Evolutionary conservation across 345 rosid genomes (phyloP).

Genomic region (Camelina neglecta): DNA sequence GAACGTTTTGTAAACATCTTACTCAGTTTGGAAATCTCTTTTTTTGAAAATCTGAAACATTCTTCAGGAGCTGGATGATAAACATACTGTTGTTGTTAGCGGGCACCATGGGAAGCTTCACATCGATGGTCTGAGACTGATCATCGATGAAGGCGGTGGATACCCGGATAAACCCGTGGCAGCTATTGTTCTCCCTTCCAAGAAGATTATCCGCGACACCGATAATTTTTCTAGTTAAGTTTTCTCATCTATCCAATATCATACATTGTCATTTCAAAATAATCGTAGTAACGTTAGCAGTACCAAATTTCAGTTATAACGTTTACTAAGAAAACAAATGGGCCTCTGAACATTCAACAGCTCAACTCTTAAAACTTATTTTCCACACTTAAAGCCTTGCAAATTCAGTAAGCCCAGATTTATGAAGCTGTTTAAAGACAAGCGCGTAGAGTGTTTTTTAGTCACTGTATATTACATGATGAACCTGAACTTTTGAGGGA

Average conservation of each 20-base stretch:
- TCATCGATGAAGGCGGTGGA: constrained; percentile 91
- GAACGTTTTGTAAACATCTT: constrained; percentile 9
- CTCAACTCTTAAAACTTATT: background rate
- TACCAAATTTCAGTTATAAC: background rate
- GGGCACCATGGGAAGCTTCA: constrained; percentile 88
- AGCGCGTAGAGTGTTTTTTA: background rate
- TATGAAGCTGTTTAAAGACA: background rate
- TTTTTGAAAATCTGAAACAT: background rate
- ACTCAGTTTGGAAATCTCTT: constrained; percentile 6
- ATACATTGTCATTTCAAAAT: background rate
- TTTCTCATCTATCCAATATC: background rate
- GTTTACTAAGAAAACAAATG: background rate
- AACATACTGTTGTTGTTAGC: constrained; percentile 66
- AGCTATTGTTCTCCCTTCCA: constrained; percentile 77
- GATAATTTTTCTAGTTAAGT: constrained; percentile 44
- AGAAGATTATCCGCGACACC: constrained; percentile 68
- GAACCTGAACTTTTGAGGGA: background rate
- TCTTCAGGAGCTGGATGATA: constrained; percentile 42
- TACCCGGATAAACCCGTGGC: constrained; percentile 67
- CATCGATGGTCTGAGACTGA: constrained; percentile 74
- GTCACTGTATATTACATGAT: background rate
- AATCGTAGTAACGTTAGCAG: background rate
- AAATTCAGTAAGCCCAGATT: background rate
- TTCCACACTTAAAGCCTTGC: background rate
- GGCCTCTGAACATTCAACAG: background rate